phyloP scores from a whole-genome alignment of 2,329 filamentous ascomycete species.

The Clarireedia monteithiana region DNA sequence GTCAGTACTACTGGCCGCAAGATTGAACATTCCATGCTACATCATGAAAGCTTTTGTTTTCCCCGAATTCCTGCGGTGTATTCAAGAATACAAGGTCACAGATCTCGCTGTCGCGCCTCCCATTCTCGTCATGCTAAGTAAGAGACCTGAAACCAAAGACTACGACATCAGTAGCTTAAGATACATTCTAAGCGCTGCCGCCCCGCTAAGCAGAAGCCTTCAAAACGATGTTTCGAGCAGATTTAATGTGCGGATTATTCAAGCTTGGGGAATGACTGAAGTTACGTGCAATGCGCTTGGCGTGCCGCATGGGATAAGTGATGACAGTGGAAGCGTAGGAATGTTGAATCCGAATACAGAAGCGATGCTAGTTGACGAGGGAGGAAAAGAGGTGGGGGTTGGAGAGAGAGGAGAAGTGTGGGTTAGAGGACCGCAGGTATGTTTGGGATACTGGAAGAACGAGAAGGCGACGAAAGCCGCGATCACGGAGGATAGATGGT shows the following conservation, averaged over 20 bases:
- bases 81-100: constrained; percentile 46
- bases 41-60: constrained; percentile 51
- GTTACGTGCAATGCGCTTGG: too few relatives aligned
- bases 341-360: too few relatives aligned
- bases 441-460: constrained; percentile 34
- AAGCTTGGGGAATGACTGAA: too few relatives aligned
- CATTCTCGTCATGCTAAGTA: constrained; percentile 50
- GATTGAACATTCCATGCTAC: constrained; percentile 37
- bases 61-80: constrained; percentile 41
- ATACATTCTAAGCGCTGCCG: constrained; percentile 43
- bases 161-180: constrained; percentile 46
- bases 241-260: too few relatives aligned
- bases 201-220: constrained; percentile 35
- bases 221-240: too few relatives aligned
- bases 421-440: constrained; percentile 38
- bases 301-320: too few relatives aligned
- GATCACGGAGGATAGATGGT: constrained; percentile 36
- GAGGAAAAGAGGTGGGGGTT: constrained; percentile 28
- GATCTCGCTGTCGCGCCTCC: constrained; percentile 48
- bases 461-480: constrained; percentile 31
- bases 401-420: constrained; percentile 36
- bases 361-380: too few relatives aligned
- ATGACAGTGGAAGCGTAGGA: too few relatives aligned
- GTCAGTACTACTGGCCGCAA: too few relatives aligned
- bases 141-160: constrained; percentile 41